Evolutionary conservation across 192 early-diverging fungal genomes (phyloP).

Genomic region (Podila epigama): DNA sequence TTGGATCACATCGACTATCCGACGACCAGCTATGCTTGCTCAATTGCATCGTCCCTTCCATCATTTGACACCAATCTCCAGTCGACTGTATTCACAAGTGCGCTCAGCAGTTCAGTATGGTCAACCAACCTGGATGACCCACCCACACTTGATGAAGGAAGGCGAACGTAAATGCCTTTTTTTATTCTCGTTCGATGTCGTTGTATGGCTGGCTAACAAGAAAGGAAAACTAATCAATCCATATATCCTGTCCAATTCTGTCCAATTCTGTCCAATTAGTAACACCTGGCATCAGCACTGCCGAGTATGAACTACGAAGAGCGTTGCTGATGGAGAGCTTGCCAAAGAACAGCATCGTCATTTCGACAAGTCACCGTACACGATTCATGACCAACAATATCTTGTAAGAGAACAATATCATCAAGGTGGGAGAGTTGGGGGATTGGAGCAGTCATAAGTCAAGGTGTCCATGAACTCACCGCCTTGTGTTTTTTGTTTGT

Average conservation of each 20-base stretch:
- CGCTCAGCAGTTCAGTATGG: conserved; percentile 55
- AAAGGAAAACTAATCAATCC: too few species aligned
- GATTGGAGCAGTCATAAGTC: neutral
- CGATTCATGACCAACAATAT: conserved; percentile 90
- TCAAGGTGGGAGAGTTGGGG: neutral
- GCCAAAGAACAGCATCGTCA: conserved; percentile 69
- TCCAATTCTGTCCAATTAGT: conserved; percentile 59
- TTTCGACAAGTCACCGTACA: conserved; percentile 78
- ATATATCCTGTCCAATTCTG: too few species aligned
- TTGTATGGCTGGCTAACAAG: conserved; percentile 3
- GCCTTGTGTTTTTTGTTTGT: neutral
- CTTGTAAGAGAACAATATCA: conserved; percentile 74
- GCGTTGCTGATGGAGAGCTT: conserved; percentile 64
- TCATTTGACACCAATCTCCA: neutral
- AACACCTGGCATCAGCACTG: conserved; percentile 76
- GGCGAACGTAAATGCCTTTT: conserved; percentile 68
- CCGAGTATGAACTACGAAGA: conserved; percentile 84
- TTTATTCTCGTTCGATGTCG: neutral
- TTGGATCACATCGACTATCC: neutral
- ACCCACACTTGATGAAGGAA: conserved; percentile 81
- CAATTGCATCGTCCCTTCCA: neutral
- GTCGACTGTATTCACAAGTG: neutral
- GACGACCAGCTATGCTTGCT: neutral
- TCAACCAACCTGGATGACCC: conserved; percentile 83
- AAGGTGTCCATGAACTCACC: neutral